Conservation (phyloP, 2,329 filamentous ascomycete genomes). For the Nothophoma quercina region DNA sequence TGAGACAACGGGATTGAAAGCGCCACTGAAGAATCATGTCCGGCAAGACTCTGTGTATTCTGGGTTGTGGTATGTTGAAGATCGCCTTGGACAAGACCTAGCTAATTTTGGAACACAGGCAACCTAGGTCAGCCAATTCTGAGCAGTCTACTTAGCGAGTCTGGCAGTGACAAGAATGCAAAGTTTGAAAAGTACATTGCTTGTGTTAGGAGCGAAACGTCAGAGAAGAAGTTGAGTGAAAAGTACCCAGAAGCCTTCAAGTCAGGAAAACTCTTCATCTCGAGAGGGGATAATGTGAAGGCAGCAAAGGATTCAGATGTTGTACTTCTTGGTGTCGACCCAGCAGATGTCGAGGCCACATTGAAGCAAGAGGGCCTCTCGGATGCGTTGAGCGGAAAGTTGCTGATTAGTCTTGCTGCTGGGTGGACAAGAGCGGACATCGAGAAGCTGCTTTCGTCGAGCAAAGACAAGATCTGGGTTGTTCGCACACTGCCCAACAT, state of each 20-base stretch:
- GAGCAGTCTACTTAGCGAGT: conserved; percentile 40
- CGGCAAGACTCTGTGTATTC: conserved; percentile 31
- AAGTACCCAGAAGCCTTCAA: conserved; percentile 41
- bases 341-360: conserved; percentile 52
- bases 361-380: conserved; percentile 49
- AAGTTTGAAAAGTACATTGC: conserved; percentile 50
- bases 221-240: conserved; percentile 43
- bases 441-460: conserved; percentile 44
- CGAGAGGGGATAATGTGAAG: conserved; percentile 46
- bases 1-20: neutral
- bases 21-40: neutral
- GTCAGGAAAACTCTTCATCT: conserved; percentile 42
- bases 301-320: conserved; percentile 51
- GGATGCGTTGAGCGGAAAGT: conserved; percentile 54
- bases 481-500: conserved; percentile 57
- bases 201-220: conserved; percentile 53
- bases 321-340: conserved; percentile 58
- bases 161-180: conserved; percentile 13
- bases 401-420: conserved; percentile 61
- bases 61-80: conserved; percentile 38
- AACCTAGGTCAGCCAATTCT: conserved; percentile 52
- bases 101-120: conserved; percentile 33
- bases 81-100: neutral
- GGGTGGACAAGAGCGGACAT: conserved; percentile 57
- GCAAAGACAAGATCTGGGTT: conserved; percentile 34